Conservation (phyloP, 164 flowering plant genomes). For the Euptelea pleiosperma region DNA sequence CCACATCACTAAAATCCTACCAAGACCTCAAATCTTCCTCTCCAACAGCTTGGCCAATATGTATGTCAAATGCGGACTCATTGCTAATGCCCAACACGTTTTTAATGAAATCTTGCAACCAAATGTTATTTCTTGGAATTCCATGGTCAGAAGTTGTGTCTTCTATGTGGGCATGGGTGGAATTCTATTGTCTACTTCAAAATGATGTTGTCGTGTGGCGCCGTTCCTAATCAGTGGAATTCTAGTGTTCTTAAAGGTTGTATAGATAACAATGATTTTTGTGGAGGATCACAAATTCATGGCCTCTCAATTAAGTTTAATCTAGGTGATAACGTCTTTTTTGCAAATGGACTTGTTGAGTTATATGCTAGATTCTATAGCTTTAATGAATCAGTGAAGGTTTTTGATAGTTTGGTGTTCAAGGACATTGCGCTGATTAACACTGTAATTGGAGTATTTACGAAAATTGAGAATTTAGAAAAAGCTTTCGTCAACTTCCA, state of each 20-base stretch:
- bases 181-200: slow-evolving; percentile 6
- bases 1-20: slow-evolving; percentile 7
- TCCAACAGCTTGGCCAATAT: slow-evolving; percentile 17
- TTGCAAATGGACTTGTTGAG: slow-evolving; percentile 19
- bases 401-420: slow-evolving; percentile 13
- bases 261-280: neutral
- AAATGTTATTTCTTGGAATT: slow-evolving; percentile 22
- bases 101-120: slow-evolving; percentile 12
- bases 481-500: slow-evolving; percentile 15
- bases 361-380: slow-evolving; percentile 10
- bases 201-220: slow-evolving; percentile 6
- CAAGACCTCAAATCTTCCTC: slow-evolving; percentile 6
- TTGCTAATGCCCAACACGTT: slow-evolving; percentile 5
- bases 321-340: slow-evolving; percentile 3
- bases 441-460: slow-evolving; percentile 12
- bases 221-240: slow-evolving; percentile 10
- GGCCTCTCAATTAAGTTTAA: slow-evolving; percentile 10
- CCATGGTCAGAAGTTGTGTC: slow-evolving; percentile 9
- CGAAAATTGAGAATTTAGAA: neutral
- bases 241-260: slow-evolving; percentile 13
- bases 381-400: slow-evolving; percentile 14
- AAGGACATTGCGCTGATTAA: slow-evolving; percentile 19
- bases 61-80: slow-evolving; percentile 8
- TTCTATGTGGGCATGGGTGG: neutral
- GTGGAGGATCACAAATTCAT: slow-evolving; percentile 15